Conservation (phyloP, 768 basidiomycete genomes). For the Boletus insuetus region DNA sequence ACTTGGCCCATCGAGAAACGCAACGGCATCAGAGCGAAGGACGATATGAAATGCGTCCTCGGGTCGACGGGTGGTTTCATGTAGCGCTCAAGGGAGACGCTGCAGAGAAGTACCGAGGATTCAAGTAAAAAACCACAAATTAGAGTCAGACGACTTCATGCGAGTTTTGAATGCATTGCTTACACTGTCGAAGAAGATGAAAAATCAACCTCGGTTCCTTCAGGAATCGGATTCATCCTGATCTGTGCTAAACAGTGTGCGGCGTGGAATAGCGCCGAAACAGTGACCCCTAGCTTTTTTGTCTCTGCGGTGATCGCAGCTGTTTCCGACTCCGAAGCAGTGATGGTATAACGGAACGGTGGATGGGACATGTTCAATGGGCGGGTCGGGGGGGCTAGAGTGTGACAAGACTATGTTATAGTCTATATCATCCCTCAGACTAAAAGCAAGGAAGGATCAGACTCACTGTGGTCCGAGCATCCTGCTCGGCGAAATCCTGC, state of each 20-base stretch:
- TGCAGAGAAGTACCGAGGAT: background rate
- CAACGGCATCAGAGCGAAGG: slow-evolving; percentile 10
- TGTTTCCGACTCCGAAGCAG: slow-evolving; percentile 4
- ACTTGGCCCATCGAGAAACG: slow-evolving; percentile 16
- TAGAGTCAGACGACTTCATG: background rate
- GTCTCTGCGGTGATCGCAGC: slow-evolving; percentile 8
- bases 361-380: slow-evolving; percentile 9
- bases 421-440: background rate
- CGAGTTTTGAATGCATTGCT: background rate
- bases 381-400: slow-evolving; percentile 5
- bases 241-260: slow-evolving; percentile 22
- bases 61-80: slow-evolving; percentile 18
- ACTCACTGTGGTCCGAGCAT: slow-evolving; percentile 9
- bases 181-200: slow-evolving; percentile 8
- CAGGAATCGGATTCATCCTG: slow-evolving; percentile 20
- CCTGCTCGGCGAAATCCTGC: slow-evolving; percentile 7
- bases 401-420: slow-evolving; percentile 2
- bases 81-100: slow-evolving; percentile 18
- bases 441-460: too few relatives aligned
- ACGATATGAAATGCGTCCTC: slow-evolving; percentile 17
- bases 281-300: slow-evolving; percentile 9
- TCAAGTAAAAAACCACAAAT: background rate
- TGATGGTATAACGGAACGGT: background rate
- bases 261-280: slow-evolving; percentile 21
- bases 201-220: slow-evolving; percentile 16